phyloP scores from a whole-genome alignment of 2,329 filamentous ascomycete genomes.

The Colletotrichum sp. region DNA sequence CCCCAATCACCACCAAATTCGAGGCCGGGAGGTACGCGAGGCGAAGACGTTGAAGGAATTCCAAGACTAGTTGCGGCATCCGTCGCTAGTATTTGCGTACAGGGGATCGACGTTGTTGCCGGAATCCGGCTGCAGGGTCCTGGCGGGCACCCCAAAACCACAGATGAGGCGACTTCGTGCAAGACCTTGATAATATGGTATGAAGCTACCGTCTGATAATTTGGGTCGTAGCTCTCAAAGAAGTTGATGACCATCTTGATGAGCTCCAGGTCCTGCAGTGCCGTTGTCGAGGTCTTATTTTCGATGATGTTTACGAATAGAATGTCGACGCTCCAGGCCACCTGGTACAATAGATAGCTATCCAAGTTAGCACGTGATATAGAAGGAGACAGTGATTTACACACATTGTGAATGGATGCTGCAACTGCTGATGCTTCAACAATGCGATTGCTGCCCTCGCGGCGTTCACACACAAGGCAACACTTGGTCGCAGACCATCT shows the following conservation, averaged over 20 bases:
- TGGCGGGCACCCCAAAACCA: not conserved
- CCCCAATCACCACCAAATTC: not conserved
- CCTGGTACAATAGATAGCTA: slow-evolving; percentile 10
- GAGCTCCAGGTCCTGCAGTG: slow-evolving; percentile 3
- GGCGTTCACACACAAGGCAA: slow-evolving; percentile 3
- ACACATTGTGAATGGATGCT: slow-evolving; percentile 4
- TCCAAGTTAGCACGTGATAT: rapidly evolving
- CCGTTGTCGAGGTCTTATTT: not conserved
- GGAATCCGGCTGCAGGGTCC: not conserved
- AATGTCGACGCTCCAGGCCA: slow-evolving; percentile 14
- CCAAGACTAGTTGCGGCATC: not conserved
- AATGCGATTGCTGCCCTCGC: slow-evolving; percentile 6
- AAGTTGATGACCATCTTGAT: slow-evolving; percentile 10
- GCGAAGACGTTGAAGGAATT: not conserved
- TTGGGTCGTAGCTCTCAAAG: slow-evolving; percentile 10
- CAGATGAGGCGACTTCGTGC: slow-evolving; percentile 2
- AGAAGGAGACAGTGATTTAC: rapidly evolving
- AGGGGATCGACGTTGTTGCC: not conserved
- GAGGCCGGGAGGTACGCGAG: not conserved
- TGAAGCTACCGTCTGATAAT: not conserved
- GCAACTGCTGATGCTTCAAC: not conserved
- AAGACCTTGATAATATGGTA: slow-evolving; percentile 5
- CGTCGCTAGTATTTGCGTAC: not conserved
- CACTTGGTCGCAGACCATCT: not conserved
- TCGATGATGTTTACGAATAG: slow-evolving; percentile 11